Conservation (phyloP, 192 early-diverging fungal genomes). For the Gigaspora rosea region DNA sequence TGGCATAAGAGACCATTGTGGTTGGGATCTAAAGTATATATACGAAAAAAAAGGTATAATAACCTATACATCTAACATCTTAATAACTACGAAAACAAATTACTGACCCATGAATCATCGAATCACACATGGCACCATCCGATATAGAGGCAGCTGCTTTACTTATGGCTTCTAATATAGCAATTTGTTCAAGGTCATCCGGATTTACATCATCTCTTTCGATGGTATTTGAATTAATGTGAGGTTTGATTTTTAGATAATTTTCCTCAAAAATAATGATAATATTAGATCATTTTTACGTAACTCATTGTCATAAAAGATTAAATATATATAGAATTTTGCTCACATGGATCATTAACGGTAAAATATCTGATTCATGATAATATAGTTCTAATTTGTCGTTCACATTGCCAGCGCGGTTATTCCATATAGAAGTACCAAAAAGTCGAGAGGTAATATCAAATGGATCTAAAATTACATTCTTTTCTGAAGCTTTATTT, state of each 20-base stretch:
- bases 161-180: conserved; percentile 49
- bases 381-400: conserved; percentile 93
- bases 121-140: conserved; percentile 79
- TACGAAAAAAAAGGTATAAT: neutral
- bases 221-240: conserved; percentile 35
- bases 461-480: conserved; percentile 60
- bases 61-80: neutral
- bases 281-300: no score
- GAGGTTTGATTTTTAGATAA: conserved; percentile 74
- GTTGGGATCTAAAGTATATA: conserved; percentile 53
- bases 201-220: neutral
- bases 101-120: conserved; percentile 64
- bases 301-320: neutral
- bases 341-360: conserved; percentile 81
- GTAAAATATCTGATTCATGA: conserved; percentile 81
- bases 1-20: conserved; percentile 92
- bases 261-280: conserved; percentile 55
- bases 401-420: conserved; percentile 49
- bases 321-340: neutral
- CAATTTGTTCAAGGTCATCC: neutral
- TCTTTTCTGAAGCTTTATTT: conserved; percentile 45
- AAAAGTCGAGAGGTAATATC: conserved; percentile 74
- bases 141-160: conserved; percentile 87
- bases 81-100: conserved; percentile 18
- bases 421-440: conserved; percentile 43